Base-by-base conservation (phyloP, 331 rosid species). In the Arachis monticola region DNA sequence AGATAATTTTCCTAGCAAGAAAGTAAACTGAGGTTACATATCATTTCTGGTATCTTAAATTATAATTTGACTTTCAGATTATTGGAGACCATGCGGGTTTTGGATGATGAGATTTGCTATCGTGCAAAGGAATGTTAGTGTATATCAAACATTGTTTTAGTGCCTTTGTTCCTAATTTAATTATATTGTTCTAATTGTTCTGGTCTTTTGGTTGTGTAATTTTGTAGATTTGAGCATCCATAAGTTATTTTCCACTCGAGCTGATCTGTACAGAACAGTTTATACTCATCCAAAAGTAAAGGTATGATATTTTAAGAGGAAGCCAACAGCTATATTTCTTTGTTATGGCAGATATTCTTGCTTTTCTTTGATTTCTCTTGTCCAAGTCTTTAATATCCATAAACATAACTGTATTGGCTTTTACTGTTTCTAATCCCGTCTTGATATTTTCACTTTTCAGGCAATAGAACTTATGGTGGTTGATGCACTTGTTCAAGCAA, bases 401-500 rank as follows among this genome's bases (percentile, higher is more conserved):
- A 5, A 35, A 66, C 71, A 47, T 74, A 8, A 59, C 35, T 32
- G 57, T 42, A 10, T 32, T 22, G 66, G 63, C 56, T 31, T 83
- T 51, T 58, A 78, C 55, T 47, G 64, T 62, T 73, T 82, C 70
- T 48, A n/a, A 75, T 69, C 67, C 60, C 57, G 30, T 80, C 17
- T 64, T 74, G 65, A 11, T 84, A 67, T 77, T 75, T 79, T 78
- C 84, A 92, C 60, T 77, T 75, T 79, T 78, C 84, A 92, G 99
- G 97, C 96, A 58, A 82, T 92, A 71, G 99, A 94, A 88, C 97
- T 94, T 69, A 94, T 94, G 97, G 69, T 88, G 63, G 89, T 86
- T 60, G 99, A 94, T 86, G 96, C 96, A 70, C 81, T 94, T 61
- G 60, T 90, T 79, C 82, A 86, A 72, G 95, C 99, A 63, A 90